Evolutionary conservation across 2,329 filamentous ascomycete species (phyloP), one percentile per base, ranked within the genome.

Genomic region (Seiridium unicorne): DNA sequence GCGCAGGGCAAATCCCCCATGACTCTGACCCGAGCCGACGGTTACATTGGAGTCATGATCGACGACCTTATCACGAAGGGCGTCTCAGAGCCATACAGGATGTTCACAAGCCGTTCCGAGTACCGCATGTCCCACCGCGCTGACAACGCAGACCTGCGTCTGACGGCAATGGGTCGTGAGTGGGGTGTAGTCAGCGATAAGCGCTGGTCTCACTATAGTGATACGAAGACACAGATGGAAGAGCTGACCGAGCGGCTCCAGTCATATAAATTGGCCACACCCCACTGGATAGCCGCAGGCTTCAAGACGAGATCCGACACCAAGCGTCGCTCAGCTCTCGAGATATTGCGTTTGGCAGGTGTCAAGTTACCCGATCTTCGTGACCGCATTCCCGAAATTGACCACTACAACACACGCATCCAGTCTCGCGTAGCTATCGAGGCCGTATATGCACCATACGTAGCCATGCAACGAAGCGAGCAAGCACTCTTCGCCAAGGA

Each of bases 31-130:
- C 85, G 95, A 64, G 89, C 90, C 1, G 94, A 99, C 73, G 93
- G 92, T 10, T 99, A 97, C 74, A 98, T 99, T 70, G 95, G 95
- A 66, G 90, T 99, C 77, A 97, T 99, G 93, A 93, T 99, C 69
- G 95, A 99, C 75, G 95, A 99, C 73, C 86, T 99, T 44, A 89
- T 96, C 70, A 98, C 94, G 31, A 98, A 97, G 76, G 95, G 95
- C 53, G 95, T 99, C 36, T 93, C 91, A 2, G 95, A 99, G 72
- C 95, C 95, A 1, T 99, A 99, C 76, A 88, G 95, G 66, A 98
- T 99, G 93, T 99, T 99, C 79, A 99, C 95, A 2, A 91, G 91
- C 5, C 88, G 95, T 64, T 96, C 91, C 77, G 95, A 99, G 77
- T 99, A 96, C 76, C 91, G 95, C 63, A 93, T 99, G 84, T 92